Evolutionary conservation across 768 basidiomycete species (phyloP).

Genomic region (Ephemerocybe angulata): DNA sequence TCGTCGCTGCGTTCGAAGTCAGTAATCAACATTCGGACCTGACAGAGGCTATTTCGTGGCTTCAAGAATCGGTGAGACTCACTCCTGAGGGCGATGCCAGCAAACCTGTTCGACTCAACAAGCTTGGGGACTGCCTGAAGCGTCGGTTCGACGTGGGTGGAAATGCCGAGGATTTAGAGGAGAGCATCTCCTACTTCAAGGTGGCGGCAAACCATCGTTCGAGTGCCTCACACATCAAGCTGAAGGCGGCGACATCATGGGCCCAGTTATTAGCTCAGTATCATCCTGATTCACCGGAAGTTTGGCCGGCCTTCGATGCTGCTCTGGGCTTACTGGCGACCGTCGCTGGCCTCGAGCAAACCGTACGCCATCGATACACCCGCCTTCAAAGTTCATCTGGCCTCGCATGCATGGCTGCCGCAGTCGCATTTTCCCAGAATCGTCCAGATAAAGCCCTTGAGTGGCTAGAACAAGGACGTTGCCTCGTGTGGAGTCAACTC

Average conservation of each 20-base stretch:
- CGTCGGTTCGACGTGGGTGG: background rate
- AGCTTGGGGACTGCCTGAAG: background rate
- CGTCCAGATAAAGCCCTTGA: constrained; percentile 13
- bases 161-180: background rate
- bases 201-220: too few relatives aligned
- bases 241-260: too few relatives aligned
- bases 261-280: too few relatives aligned
- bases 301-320: background rate
- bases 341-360: constrained; percentile 1
- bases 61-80: too few relatives aligned
- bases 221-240: too few relatives aligned
- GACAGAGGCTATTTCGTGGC: constrained; percentile 2
- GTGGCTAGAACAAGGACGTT: constrained; percentile 15
- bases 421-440: constrained; percentile 19
- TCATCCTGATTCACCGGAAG: too few relatives aligned
- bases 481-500: constrained; percentile 19
- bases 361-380: background rate
- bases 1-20: too few relatives aligned
- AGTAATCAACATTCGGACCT: background rate
- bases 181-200: too few relatives aligned
- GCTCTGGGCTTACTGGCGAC: background rate
- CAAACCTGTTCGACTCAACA: too few relatives aligned
- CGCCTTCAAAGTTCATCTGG: background rate
- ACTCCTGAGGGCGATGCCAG: too few relatives aligned
- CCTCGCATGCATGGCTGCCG: constrained; percentile 15